A percentile compares a stretch with the other conserved stretches of the same genome.
Evolutionary conservation across 257 asterid species (phyloP).

Genomic region (Salvia miltiorrhiza): DNA sequence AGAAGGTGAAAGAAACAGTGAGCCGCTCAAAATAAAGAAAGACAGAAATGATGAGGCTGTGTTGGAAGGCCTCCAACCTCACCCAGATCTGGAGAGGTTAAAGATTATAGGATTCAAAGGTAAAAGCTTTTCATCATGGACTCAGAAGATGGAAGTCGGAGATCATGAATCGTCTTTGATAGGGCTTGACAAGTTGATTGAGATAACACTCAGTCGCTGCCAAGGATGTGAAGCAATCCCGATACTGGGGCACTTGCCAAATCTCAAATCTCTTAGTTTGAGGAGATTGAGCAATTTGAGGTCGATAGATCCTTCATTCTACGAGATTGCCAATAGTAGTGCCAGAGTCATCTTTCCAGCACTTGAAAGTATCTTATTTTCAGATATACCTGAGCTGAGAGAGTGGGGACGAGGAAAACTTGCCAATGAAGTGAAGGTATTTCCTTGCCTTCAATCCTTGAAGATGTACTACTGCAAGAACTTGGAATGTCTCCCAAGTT

Average conservation of each 20-base stretch:
- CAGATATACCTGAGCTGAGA: background rate
- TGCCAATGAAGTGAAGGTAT: background rate
- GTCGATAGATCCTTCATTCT: background rate
- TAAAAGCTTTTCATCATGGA: background rate
- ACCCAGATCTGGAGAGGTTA: background rate
- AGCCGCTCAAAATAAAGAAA: background rate
- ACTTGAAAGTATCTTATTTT: background rate
- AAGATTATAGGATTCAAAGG: background rate
- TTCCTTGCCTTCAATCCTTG: background rate
- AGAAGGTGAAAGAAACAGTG: background rate
- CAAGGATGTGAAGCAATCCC: background rate
- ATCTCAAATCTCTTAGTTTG: background rate
- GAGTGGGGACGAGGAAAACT: background rate
- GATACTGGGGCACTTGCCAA: background rate
- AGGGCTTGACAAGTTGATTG: background rate
- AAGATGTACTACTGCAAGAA: too few relatives aligned
- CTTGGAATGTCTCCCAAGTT: background rate
- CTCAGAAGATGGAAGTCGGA: background rate
- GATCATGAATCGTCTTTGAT: background rate
- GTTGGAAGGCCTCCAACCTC: conserved; percentile 1
- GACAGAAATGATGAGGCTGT: background rate
- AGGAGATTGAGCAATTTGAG: background rate
- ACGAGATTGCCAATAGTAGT: background rate
- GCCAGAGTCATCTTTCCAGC: background rate
- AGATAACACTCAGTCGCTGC: background rate